Evolutionary conservation across 352 stramenopile genomes (phyloP).

Genomic region (Globisporangium spinosum): DNA sequence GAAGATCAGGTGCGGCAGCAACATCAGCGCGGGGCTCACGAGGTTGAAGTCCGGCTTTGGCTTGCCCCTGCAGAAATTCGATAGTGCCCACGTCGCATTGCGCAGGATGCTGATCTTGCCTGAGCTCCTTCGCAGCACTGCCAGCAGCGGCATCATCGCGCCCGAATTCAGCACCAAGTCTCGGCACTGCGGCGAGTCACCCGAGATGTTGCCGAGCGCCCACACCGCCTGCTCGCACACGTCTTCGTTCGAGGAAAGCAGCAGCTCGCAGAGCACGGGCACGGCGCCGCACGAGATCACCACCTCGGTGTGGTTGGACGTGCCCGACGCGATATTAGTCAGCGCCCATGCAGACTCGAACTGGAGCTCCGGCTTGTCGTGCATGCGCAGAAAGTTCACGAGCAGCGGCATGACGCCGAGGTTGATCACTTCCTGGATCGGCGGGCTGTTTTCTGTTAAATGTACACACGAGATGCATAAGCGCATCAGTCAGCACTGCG

Average conservation of each 20-base stretch:
- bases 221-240: conserved; percentile 96
- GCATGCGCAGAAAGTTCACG: conserved; percentile 94
- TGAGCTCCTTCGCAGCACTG: conserved; percentile 50
- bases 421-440: conserved; percentile 98
- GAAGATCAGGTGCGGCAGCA: conserved; percentile 95
- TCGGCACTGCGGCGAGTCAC: conserved; percentile 94
- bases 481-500: conserved; percentile 14
- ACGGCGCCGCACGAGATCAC: conserved; percentile 97
- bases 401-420: conserved; percentile 96
- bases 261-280: conserved; percentile 95
- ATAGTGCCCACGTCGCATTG: conserved; percentile 99
- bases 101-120: conserved; percentile 87
- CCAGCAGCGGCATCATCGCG: conserved; percentile 89
- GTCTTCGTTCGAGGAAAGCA: conserved; percentile 96
- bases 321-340: conserved; percentile 99
- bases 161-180: conserved; percentile 94
- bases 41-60: conserved; percentile 70
- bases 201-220: conserved; percentile 99
- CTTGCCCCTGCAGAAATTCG: conserved; percentile 96
- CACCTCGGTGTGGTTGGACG: conserved; percentile 95
- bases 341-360: conserved; percentile 99
- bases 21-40: conserved; percentile 90
- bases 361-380: conserved; percentile 93
- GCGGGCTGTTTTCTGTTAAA: conserved; percentile 92
- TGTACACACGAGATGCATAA: neutral